Conservation (phyloP, 2,329 filamentous ascomycete genomes). For the Fusarium armeniacum region DNA sequence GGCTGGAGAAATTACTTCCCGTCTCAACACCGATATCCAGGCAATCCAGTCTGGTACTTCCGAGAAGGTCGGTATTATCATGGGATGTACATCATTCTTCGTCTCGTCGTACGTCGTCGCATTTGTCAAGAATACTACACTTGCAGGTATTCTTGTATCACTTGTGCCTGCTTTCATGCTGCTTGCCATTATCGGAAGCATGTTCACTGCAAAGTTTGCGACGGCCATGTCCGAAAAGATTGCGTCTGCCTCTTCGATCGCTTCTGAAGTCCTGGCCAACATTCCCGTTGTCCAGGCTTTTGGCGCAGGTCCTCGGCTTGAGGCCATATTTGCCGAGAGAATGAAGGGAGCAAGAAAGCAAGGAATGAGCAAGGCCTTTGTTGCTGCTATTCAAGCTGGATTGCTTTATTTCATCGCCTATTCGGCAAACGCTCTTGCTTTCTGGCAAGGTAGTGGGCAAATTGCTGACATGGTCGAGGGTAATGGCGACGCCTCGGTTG, state of each 20-base stretch:
- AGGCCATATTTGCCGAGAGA: conserved; percentile 69
- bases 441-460: conserved; percentile 74
- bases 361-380: conserved; percentile 70
- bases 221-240: conserved; percentile 66
- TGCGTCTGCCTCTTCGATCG: conserved; percentile 71
- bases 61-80: conserved; percentile 77
- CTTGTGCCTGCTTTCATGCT: conserved; percentile 73
- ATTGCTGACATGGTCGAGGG: conserved; percentile 59
- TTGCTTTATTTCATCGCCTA: conserved; percentile 77
- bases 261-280: conserved; percentile 72
- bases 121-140: conserved; percentile 72
- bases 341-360: conserved; percentile 65
- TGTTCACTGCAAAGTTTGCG: conserved; percentile 67
- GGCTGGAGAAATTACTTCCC: conserved; percentile 73
- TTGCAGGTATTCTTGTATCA: conserved; percentile 75
- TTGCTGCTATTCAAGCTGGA: conserved; percentile 70
- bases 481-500: conserved; percentile 56
- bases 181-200: conserved; percentile 68
- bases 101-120: conserved; percentile 76
- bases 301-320: conserved; percentile 69
- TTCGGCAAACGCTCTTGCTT: conserved; percentile 75
- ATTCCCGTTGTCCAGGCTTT: conserved; percentile 75
- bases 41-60: conserved; percentile 76
- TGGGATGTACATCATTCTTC: conserved; percentile 75
- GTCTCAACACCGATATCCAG: conserved; percentile 75